Evolutionary conservation across 1,139 yeast species (phyloP), one percentile per base, ranked within the genome.

Genomic region (Yamadazyma membranifaciens): DNA sequence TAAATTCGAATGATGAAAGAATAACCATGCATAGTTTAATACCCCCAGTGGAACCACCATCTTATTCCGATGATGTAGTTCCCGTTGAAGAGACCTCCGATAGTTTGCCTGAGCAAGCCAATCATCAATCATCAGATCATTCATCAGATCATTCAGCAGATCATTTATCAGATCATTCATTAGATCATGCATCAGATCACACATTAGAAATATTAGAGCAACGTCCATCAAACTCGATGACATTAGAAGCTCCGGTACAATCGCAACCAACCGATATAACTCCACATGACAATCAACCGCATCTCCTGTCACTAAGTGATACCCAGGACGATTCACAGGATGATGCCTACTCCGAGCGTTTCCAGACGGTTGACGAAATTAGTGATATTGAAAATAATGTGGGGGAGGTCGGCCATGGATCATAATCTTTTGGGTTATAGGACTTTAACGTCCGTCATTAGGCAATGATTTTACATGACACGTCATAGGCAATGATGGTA

Each of bases 1-100:
- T 53, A 22, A 54, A 57, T 39, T 62, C 69, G 1, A 50, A 46
- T 14, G 74, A 64, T 39, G 78, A 72, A 44, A 50, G 74, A 41
- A 72, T 72, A 13, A 68, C 75, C 1, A 55, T 72, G 52, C 57
- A 63, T 39, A 70, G 71, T 45, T 54, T 72, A 34, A 41, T 49
- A 15, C 61, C 59, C 2, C 69, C 73, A 11, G 44, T 52, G 25
- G 45, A 48, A 11, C 76, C 76, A 1, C 77, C 77, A 3, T 59
- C 68, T 2, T 71, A 70, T 42, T 34, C 49, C 42, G 53, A 45
- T 11, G 45, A 40, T 9, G 41, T 41, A 9, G 50, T 47, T 10
- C 7, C 5, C 5, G 25, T 6, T 15, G 25, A 34, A 16, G 25
- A 11, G 9, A 9, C n/a, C 9, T 4, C 9, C 15, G 31, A 29